phyloP scores from a whole-genome alignment of 2,329 filamentous ascomycete genomes.

The Ustilaginoidea virens region DNA sequence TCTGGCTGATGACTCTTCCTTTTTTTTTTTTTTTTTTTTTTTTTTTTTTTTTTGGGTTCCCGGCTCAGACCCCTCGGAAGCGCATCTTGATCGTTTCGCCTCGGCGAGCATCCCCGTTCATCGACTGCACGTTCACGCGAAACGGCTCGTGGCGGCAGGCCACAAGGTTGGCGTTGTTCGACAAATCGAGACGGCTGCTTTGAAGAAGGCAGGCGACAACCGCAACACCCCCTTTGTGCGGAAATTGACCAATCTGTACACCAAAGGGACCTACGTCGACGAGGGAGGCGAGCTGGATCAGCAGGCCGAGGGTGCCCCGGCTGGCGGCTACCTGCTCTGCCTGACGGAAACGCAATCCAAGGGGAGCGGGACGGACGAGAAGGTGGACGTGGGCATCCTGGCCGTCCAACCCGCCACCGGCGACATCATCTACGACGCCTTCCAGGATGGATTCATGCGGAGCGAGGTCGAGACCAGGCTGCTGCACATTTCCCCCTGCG shows the following conservation, averaged over 20 bases:
- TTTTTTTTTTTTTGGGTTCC: no score
- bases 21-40: no score
- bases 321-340: constrained; percentile 81
- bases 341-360: constrained; percentile 77
- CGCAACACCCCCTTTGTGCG: constrained; percentile 82
- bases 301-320: constrained; percentile 27
- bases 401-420: constrained; percentile 93
- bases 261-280: constrained; percentile 94
- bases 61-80: constrained; percentile 60
- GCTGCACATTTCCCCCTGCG: constrained; percentile 87
- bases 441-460: constrained; percentile 95
- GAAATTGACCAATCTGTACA: constrained; percentile 92
- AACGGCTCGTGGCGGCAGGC: constrained; percentile 78
- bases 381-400: constrained; percentile 78
- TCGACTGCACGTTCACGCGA: constrained; percentile 82
- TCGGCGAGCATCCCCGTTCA: constrained; percentile 93
- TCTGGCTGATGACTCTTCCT: no score
- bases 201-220: constrained; percentile 93
- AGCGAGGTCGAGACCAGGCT: constrained; percentile 92
- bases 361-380: constrained; percentile 73
- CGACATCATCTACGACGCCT: constrained; percentile 89
- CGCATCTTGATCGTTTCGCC: constrained; percentile 81
- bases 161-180: constrained; percentile 93
- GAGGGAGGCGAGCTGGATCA: constrained; percentile 69
- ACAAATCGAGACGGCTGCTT: constrained; percentile 84